These are phyloP conservation scores for Artemisia annua DNA, from an alignment of 129 eudicot species.

Conservation along the genomic window DNA sequence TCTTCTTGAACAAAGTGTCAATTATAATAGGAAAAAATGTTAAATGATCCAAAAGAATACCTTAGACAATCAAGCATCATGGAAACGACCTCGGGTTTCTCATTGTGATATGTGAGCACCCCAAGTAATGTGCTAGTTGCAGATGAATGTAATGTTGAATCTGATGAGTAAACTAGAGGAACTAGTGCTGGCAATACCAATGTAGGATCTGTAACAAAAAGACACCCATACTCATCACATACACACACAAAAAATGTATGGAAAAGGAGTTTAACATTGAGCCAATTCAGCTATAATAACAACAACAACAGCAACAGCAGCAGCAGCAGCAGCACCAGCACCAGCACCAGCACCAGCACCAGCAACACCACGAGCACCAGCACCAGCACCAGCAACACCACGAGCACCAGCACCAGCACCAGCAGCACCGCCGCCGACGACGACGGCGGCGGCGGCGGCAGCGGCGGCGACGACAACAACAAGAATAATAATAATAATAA, in stretches of 20 bases:
- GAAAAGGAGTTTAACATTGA: neutral
- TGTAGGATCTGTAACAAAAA: slow-evolving; percentile 60
- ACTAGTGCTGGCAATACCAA: slow-evolving; percentile 65
- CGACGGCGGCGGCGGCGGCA: too few species aligned
- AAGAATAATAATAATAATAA: too few species aligned
- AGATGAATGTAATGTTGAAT: slow-evolving; percentile 40
- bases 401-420: too few species aligned
- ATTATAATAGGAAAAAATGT: neutral
- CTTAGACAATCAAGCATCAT: slow-evolving; percentile 74
- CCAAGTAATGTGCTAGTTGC: slow-evolving; percentile 49
- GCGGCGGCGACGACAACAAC: too few species aligned
- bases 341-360: too few species aligned
- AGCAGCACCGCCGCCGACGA: too few species aligned
- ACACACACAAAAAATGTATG: neutral
- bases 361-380: too few species aligned
- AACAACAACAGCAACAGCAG: too few species aligned
- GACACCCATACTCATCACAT: slow-evolving; percentile 3
- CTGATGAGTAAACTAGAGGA: slow-evolving; percentile 43
- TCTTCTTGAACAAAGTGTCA: slow-evolving; percentile 1
- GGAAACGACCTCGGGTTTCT: slow-evolving; percentile 53
- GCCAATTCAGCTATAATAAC: neutral
- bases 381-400: too few species aligned
- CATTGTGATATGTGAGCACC: slow-evolving; percentile 59
- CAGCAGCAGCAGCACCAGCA: too few species aligned
- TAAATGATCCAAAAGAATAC: slow-evolving; percentile 34